Base-by-base conservation (phyloP, 2,329 filamentous ascomycete species). In the Botrytis pseudocinerea region DNA sequence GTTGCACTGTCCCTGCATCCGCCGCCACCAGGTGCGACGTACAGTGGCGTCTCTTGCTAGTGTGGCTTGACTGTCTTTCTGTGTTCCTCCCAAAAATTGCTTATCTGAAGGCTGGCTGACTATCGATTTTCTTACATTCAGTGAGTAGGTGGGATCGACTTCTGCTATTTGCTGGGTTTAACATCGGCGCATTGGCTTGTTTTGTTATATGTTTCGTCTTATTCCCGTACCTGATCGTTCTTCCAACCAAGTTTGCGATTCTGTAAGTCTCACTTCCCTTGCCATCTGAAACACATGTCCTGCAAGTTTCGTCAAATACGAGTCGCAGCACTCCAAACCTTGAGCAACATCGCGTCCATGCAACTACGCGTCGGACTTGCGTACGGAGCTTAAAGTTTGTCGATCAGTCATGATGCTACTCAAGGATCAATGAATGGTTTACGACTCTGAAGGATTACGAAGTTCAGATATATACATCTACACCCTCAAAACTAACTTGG, bases 141-240 rank as follows among this genome's bases (percentile, higher is more conserved):
- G 96, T 99, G 85, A 97, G 94, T 85, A 90, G 95, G 85, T 98
- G 95, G 96, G 96, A 99, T 84, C 93, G 95, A 73, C 85, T 98
- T 81, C 87, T 99, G 82, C 89, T 98, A 80, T 99, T 99, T 83
- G 91, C 89, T 77, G 94, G 91, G 80, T 97, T 95, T 85, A 97
- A 97, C 83, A 83, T 97, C 78, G 94, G 92, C 75, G 94, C 96
- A 76, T 87, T 94, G 76, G 93, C 93, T 78, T 95, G 97, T 86
- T 98, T 99, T 86, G 90, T 97, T 82, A 90, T 97, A 79, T 95
- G 93, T 86, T 97, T 98, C 85, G 91, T 91, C 78, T 86, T 98
- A 73, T 95, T 97, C 84, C 95, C 95, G 71, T 87, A 95, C 74
- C 87, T 98, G 77, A 88, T 93, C 77, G 83, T 94, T 77, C 91